A percentile compares a stretch with the other conserved stretches of the same genome.
These are phyloP conservation scores for Fusarium tanahbumbuense DNA, from an alignment of 2,329 filamentous ascomycete genomes.

Conservation along the genomic window DNA sequence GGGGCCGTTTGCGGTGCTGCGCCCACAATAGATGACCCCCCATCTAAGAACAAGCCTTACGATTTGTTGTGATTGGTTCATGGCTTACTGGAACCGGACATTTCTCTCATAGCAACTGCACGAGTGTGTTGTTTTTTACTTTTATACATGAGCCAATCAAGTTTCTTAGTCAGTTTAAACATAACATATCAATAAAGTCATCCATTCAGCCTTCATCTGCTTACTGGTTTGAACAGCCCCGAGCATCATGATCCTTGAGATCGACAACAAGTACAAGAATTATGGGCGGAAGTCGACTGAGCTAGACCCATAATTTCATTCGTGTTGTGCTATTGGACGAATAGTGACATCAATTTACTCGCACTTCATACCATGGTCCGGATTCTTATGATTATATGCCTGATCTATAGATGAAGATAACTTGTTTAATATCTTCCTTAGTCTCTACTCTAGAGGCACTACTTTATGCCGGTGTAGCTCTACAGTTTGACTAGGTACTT, in stretches of 20 bases:
- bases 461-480: neutral
- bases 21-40: constrained; percentile 22
- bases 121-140: neutral
- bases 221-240: neutral
- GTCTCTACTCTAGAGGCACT: too few relatives aligned
- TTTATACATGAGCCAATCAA: neutral
- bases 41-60: constrained; percentile 21
- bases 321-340: constrained; percentile 40
- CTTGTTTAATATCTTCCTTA: neutral
- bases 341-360: neutral
- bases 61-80: constrained; percentile 20
- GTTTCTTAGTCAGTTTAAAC: neutral
- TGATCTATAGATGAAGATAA: neutral
- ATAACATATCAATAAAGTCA: neutral
- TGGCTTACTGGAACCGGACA: neutral
- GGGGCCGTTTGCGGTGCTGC: constrained; percentile 39
- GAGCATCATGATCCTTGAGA: constrained; percentile 5
- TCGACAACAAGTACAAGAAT: constrained; percentile 15
- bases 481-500: neutral
- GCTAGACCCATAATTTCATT: constrained; percentile 36
- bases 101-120: neutral
- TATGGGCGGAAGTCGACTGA: constrained; percentile 12
- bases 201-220: neutral
- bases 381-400: neutral
- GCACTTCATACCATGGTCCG: neutral